A percentile compares a stretch with the other conserved stretches of the same genome.
These are phyloP conservation scores for Anacardium occidentale DNA, from an alignment of 345 rosid species.

Conservation along the genomic window DNA sequence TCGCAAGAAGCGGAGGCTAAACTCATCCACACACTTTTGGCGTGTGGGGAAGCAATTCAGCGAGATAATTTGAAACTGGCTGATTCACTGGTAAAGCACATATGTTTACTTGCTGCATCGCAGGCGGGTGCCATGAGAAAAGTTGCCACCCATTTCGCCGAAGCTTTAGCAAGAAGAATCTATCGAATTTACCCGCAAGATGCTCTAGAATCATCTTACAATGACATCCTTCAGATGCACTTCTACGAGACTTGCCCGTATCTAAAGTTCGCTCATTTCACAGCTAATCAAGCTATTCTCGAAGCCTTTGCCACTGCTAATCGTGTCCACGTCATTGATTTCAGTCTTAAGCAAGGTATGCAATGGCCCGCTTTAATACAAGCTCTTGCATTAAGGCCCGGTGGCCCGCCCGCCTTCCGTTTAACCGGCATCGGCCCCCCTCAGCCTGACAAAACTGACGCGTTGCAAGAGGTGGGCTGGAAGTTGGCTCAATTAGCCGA, in stretches of 20 bases:
- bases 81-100: constrained; percentile 75
- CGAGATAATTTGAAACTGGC: constrained; percentile 58
- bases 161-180: constrained; percentile 74
- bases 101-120: constrained; percentile 62
- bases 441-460: constrained; percentile 51
- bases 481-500: constrained; percentile 70
- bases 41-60: constrained; percentile 86
- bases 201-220: constrained; percentile 34
- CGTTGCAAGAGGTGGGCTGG: constrained; percentile 75
- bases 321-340: constrained; percentile 78
- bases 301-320: constrained; percentile 58
- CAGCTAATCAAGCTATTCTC: constrained; percentile 90
- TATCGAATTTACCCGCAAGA: constrained; percentile 61
- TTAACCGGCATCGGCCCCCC: constrained; percentile 88
- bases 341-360: constrained; percentile 73
- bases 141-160: constrained; percentile 91
- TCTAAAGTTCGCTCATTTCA: constrained; percentile 91
- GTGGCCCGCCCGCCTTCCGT: constrained; percentile 78
- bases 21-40: constrained; percentile 77
- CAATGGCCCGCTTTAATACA: constrained; percentile 98
- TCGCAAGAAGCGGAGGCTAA: constrained; percentile 83
- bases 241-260: constrained; percentile 92
- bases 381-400: constrained; percentile 80
- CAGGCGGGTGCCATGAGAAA: constrained; percentile 88
- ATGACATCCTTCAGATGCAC: constrained; percentile 68